phyloP scores from a whole-genome alignment of 1,284 basidiomycete genomes.

The Leccinum pachyderme region DNA sequence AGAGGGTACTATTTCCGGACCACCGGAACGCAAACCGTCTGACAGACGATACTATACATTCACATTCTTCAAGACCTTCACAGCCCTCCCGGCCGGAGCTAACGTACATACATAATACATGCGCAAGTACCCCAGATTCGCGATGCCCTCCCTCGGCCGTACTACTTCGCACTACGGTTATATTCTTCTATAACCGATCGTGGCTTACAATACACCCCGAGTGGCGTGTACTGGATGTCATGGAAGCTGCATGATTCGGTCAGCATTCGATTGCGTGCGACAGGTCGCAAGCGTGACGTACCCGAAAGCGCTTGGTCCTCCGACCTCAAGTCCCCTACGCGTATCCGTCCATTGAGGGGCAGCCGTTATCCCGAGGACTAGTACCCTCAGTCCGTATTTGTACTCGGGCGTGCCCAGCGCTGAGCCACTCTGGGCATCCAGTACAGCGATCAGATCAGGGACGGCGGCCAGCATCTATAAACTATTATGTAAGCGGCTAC shows the following conservation, averaged over 20 bases:
- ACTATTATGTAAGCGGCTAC: conserved; percentile 7
- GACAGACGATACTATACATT: background rate
- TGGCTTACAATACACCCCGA: conserved; percentile 36
- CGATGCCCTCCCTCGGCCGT: background rate
- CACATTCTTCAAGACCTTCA: background rate
- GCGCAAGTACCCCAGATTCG: conserved; percentile 9
- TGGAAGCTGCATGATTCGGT: conserved; percentile 24
- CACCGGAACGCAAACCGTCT: background rate
- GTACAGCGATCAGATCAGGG: conserved; percentile 59
- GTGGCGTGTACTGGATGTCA: conserved; percentile 35
- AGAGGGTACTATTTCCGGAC: conserved; percentile 10
- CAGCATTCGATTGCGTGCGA: conserved; percentile 5
- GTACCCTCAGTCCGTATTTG: conserved; percentile 55
- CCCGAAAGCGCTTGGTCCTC: conserved; percentile 41
- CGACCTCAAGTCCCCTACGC: conserved; percentile 49
- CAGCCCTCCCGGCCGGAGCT: background rate
- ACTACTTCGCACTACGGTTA: background rate
- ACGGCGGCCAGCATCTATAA: conserved; percentile 42
- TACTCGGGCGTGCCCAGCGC: conserved; percentile 51
- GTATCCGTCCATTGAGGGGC: conserved; percentile 57
- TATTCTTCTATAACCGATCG: conserved; percentile 39
- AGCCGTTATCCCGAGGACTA: conserved; percentile 55
- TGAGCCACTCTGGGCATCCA: conserved; percentile 54
- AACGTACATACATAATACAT: background rate
- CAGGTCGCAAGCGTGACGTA: background rate